Base-by-base conservation (phyloP, 257 asterid genomes). In the Fraxinus anomala region DNA sequence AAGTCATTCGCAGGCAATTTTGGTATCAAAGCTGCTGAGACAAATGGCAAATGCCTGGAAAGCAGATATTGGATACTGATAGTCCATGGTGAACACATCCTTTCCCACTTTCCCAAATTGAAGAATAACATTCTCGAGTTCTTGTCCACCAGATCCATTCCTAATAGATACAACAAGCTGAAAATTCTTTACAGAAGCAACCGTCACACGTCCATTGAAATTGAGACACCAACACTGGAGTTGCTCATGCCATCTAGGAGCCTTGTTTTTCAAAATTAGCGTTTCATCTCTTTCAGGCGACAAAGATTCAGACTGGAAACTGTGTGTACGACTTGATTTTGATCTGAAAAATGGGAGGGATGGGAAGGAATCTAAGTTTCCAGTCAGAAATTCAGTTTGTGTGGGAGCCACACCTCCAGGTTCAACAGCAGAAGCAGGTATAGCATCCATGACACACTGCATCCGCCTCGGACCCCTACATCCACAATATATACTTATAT, bases 221-320 rank as follows among this genome's bases (percentile, higher is more conserved):
- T 94, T 94, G 51, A 94, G 94, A 71, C 98, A 94, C 98, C 98
- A 94, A 85, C 99, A 95, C 51, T 95, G 98, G 74, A 95, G 98
- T 72, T 95, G 99, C 76, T 95, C 99, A 12, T 95, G 99, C 99
- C 99, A 95, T 81, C 99, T 85, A 11, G 99, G 99, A 61, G 97
- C 83, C 91, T 95, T 95, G 91, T 95, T 95, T 80, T 90, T 93
- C 84, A 95, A 74, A 40, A 85, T 86, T 59, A 95, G 88, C 90
- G 84, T 54, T 49, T 83, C 90, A 0, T 88, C 96, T 71, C 87
- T 90, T 28, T 79, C 84, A 6, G 89, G 86, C 1, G 86, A 70
- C 40, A 87, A 36, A 56, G 92, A 83, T 54, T 87, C 93, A 5
- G 91, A 82, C 39, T 83, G 88, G 70, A 87, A 80, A 73, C 85